Percentiles rank a stretch among this genome's conserved stretches.
phyloP scores from a whole-genome alignment of 768 basidiomycete species.

The Scleroderma citrinum region DNA sequence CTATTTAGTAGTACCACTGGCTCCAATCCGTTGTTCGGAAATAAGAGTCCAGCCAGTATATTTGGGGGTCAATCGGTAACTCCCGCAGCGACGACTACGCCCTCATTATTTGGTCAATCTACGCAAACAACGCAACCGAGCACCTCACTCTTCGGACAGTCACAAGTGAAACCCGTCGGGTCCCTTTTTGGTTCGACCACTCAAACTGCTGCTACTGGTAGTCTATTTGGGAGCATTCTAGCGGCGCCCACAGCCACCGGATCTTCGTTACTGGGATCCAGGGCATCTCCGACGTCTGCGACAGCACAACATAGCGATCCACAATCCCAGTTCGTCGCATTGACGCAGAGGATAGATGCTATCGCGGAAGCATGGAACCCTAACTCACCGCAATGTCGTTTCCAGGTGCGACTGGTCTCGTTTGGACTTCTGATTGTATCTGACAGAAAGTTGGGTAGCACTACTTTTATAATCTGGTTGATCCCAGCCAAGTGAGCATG shows the following conservation, averaged over 20 bases:
- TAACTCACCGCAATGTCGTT: constrained; percentile 60
- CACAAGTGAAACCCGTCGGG: constrained; percentile 16
- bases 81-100: constrained; percentile 9
- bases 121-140: constrained; percentile 12
- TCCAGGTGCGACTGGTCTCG: constrained; percentile 49
- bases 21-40: constrained; percentile 33
- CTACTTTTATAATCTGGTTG: constrained; percentile 81
- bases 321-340: constrained; percentile 48
- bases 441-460: constrained; percentile 39
- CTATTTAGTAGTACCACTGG: constrained; percentile 23
- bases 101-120: constrained; percentile 30
- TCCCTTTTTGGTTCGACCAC: constrained; percentile 28
- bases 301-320: constrained; percentile 52
- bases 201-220: constrained; percentile 22
- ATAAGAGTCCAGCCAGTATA: constrained; percentile 24
- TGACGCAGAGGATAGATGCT: constrained; percentile 55
- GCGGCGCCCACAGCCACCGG: constrained; percentile 27
- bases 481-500: constrained; percentile 55
- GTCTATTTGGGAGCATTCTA: constrained; percentile 32
- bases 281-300: constrained; percentile 31
- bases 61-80: constrained; percentile 25
- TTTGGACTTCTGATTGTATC: neutral
- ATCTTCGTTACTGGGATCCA: constrained; percentile 27
- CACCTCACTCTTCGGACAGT: constrained; percentile 17
- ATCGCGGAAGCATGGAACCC: constrained; percentile 72